These are phyloP conservation scores for Pseudopediastrum boryanum DNA, from an alignment of 139 green algal genomes.

Conservation along the genomic window DNA sequence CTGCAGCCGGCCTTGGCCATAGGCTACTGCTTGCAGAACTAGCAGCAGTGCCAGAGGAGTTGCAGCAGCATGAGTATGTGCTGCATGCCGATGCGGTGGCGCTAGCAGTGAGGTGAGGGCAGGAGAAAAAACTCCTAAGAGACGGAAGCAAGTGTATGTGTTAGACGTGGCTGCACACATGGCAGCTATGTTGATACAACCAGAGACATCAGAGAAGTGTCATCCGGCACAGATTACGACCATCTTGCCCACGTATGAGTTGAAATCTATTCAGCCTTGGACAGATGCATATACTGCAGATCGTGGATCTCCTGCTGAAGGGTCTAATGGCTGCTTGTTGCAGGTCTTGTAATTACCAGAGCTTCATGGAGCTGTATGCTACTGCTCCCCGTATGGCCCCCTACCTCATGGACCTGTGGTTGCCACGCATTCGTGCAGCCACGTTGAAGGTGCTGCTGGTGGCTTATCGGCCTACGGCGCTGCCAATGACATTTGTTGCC, in stretches of 20 bases:
- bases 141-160: background rate
- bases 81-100: conserved; percentile 49
- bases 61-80: conserved; percentile 40
- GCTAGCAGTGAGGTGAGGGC: conserved; percentile 32
- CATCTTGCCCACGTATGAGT: background rate
- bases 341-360: conserved; percentile 40
- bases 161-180: background rate
- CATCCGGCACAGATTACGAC: background rate
- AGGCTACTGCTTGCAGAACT: conserved; percentile 47
- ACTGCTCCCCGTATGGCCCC: conserved; percentile 65
- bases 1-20: conserved; percentile 37
- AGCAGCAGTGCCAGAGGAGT: conserved; percentile 12
- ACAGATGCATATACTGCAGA: background rate
- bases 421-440: conserved; percentile 38
- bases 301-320: background rate
- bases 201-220: background rate
- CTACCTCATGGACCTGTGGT: conserved; percentile 69
- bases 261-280: background rate
- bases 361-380: conserved; percentile 61
- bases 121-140: no score
- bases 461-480: conserved; percentile 22
- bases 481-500: conserved; percentile 36
- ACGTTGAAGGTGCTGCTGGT: conserved; percentile 22
- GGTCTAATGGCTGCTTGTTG: background rate
- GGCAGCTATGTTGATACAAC: background rate